phyloP scores from a whole-genome alignment of 208 protist genomes.

The Wallacemonas sp. region DNA sequence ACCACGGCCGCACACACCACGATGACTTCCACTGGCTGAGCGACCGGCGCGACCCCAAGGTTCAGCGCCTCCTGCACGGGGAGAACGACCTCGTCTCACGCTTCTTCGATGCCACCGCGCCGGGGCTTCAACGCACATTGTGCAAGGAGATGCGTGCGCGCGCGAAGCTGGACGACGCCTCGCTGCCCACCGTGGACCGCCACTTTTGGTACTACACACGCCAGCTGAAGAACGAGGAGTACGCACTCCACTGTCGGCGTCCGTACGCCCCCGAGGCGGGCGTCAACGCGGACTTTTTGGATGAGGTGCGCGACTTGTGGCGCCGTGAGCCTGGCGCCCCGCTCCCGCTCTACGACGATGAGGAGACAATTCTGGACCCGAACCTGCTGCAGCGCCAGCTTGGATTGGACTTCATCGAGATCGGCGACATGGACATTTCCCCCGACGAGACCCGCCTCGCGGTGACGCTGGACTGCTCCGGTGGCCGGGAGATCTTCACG shows the following conservation, averaged over 20 bases:
- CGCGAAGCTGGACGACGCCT: constrained; percentile 50
- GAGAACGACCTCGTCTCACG: constrained; percentile 53
- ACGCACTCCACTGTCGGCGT: constrained; percentile 59
- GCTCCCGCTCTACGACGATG: constrained; percentile 61
- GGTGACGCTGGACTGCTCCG: constrained; percentile 66
- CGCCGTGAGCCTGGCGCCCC: constrained; percentile 26
- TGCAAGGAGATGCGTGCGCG: constrained; percentile 57
- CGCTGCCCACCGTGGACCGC: constrained; percentile 53
- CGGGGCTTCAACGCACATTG: constrained; percentile 27
- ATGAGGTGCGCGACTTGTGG: constrained; percentile 44
- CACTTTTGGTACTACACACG: constrained; percentile 77
- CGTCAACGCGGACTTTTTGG: constrained; percentile 41
- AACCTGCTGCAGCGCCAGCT: constrained; percentile 64
- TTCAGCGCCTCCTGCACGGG: constrained; percentile 36
- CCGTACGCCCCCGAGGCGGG: constrained; percentile 24
- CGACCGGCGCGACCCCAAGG: constrained; percentile 37
- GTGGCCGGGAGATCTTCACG: constrained; percentile 61
- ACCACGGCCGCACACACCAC: constrained; percentile 43
- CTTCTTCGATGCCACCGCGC: constrained; percentile 29
- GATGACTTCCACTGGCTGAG: constrained; percentile 66
- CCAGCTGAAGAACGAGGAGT: constrained; percentile 50
- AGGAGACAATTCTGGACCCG: constrained; percentile 67
- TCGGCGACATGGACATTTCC: constrained; percentile 70
- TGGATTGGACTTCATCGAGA: constrained; percentile 44
- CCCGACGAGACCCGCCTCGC: constrained; percentile 46